Evolutionary conservation across 805 yeast genomes (phyloP).

Genomic region (Kodamaea leandrae): DNA sequence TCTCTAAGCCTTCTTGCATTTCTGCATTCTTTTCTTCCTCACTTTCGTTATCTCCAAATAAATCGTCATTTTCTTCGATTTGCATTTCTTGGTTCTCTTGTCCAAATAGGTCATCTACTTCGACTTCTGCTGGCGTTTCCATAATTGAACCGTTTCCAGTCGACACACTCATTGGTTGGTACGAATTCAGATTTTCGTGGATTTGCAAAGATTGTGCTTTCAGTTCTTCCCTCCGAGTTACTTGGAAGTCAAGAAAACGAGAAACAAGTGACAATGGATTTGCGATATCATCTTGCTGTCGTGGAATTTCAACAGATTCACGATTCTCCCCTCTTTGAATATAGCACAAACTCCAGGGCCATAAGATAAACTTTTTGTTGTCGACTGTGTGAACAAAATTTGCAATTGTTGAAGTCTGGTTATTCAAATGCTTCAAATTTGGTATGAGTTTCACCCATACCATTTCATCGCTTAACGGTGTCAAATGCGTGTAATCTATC

Average conservation of each 20-base stretch:
- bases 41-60: conserved; percentile 2
- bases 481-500: conserved; percentile 17
- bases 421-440: conserved; percentile 63
- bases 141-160: conserved; percentile 1
- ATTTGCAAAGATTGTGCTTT: conserved; percentile 1
- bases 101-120: conserved; percentile 32
- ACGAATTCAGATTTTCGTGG: neutral
- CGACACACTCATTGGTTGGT: conserved; percentile 1
- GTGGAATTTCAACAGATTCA: conserved; percentile 7
- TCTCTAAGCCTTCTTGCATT: too few relatives aligned
- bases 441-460: conserved; percentile 71
- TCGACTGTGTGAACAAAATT: conserved; percentile 52
- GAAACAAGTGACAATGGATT: conserved; percentile 36
- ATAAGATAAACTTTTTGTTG: conserved; percentile 55
- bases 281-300: neutral
- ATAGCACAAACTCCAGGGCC: conserved; percentile 72
- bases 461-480: conserved; percentile 21
- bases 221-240: neutral
- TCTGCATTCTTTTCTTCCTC: conserved; percentile 9
- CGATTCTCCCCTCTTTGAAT: conserved; percentile 46
- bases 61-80: conserved; percentile 9
- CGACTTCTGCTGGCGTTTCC: conserved; percentile 20
- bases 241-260: conserved; percentile 32
- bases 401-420: conserved; percentile 61
- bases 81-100: conserved; percentile 14